Base-by-base conservation (phyloP, 2,329 filamentous ascomycete genomes). In the Penicillium verrucosum region DNA sequence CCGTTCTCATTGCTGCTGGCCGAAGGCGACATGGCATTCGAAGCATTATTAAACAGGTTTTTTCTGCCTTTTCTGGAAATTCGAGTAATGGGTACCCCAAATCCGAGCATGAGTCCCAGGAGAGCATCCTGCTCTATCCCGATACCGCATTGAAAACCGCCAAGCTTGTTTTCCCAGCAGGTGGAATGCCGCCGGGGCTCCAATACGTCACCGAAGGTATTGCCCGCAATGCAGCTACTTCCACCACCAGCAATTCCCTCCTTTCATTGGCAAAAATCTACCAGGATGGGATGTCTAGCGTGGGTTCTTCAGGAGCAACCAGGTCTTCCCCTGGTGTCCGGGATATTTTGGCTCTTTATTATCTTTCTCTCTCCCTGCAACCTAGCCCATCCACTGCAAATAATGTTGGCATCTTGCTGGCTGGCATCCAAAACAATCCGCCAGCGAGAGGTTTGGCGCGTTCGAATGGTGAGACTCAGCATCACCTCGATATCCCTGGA, bases 381-480 rank as follows among this genome's bases (percentile, higher is more conserved):
- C 92, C 94, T 46, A 97, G 94, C 67, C 94, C 94, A 2, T 99
- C 94, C 0, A 99, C 94, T 0, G 94, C 94, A 0, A 99, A 99
- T 71, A 99, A 99, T 71, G 92, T 99, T 12, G 94, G 94, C 3
- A 99, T 99, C 54, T 81, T 99, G 29, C 84, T 99, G n/a, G 94
- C 94, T 5, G 90, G 94, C 55, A 89, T 97, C 21, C 94, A 96
- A 69, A 92, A 96, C 65, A 80, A 80, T 27, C 69, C 72, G 12
- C 75, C 76, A 3, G 74, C 76, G 9, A 80, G 77, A 54, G 64
- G 64, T 21, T 60, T 68, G 49, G 58, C 73, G 59, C 68, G 68
- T 12, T 62, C 69, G 3, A 68, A 67, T 47, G 70, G 70, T 8
- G 73, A 75, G 62, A 70, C 65, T 75, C 61, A 77, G 27, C 70